These are phyloP conservation scores for Coniophora puteana DNA, from an alignment of 1,284 basidiomycete species.

Conservation along the genomic window DNA sequence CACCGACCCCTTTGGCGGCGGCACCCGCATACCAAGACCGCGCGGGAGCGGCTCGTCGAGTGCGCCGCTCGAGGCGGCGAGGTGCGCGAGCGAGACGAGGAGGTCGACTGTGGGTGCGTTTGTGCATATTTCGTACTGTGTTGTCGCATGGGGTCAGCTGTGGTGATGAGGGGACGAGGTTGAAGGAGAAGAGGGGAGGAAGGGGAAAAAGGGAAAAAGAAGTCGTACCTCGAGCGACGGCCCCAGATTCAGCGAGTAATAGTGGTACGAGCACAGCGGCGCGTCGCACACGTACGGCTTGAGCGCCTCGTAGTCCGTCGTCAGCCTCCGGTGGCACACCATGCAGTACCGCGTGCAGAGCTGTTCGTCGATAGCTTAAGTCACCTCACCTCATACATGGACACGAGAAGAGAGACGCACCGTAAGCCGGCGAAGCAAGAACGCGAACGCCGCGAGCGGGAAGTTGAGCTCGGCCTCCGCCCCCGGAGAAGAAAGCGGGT, in stretches of 20 bases:
- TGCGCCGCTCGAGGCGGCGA: constrained; percentile 43
- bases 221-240: constrained; percentile 55
- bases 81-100: constrained; percentile 56
- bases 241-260: constrained; percentile 56
- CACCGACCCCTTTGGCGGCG: too few species aligned
- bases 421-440: constrained; percentile 54
- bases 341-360: constrained; percentile 60
- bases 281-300: constrained; percentile 65
- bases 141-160: neutral
- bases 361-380: constrained; percentile 27
- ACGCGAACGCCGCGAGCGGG: constrained; percentile 53
- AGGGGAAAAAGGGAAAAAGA: neutral
- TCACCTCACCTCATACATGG: neutral
- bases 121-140: constrained; percentile 58
- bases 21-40: constrained; percentile 54
- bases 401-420: constrained; percentile 33
- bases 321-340: constrained; percentile 57
- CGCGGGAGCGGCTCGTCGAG: constrained; percentile 55
- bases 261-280: constrained; percentile 60
- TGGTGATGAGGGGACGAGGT: neutral
- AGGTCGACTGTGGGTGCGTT: constrained; percentile 58
- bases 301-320: constrained; percentile 49
- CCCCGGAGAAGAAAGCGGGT: constrained; percentile 40
- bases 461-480: constrained; percentile 42
- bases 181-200: too few species aligned